A percentile compares a stretch with the other conserved stretches of the same genome.
Conservation (phyloP, 768 basidiomycete species). For the Lyophyllum semitale region DNA sequence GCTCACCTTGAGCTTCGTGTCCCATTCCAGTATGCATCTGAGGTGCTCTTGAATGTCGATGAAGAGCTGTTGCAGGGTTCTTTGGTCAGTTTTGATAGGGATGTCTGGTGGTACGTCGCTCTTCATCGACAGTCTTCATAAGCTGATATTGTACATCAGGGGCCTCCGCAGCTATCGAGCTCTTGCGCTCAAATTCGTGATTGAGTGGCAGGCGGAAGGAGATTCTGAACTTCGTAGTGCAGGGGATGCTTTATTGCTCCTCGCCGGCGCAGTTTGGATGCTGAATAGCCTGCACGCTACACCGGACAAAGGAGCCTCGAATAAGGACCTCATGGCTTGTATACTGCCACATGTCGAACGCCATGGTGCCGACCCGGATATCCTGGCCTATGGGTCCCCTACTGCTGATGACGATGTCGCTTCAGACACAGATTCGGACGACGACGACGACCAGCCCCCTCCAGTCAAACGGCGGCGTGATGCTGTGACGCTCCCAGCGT, state of each 20-base stretch:
- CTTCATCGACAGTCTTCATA: neutral
- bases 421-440: neutral
- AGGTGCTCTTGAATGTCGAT: slow-evolving; percentile 4
- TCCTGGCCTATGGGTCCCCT: slow-evolving; percentile 14
- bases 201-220: slow-evolving; percentile 16
- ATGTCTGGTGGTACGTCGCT: slow-evolving; percentile 20
- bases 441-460: neutral
- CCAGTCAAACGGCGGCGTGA: neutral
- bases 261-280: slow-evolving; percentile 22
- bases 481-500: neutral
- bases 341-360: slow-evolving; percentile 20
- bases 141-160: slow-evolving; percentile 13
- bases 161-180: slow-evolving; percentile 19
- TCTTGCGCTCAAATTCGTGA: slow-evolving; percentile 16
- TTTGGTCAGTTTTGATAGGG: slow-evolving; percentile 12
- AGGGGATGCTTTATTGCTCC: slow-evolving; percentile 20
- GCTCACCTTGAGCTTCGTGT: slow-evolving; percentile 31
- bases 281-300: slow-evolving; percentile 27
- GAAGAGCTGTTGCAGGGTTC: neutral
- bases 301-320: slow-evolving; percentile 21
- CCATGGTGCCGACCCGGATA: slow-evolving; percentile 8
- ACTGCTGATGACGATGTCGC: neutral
- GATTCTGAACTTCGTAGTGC: neutral
- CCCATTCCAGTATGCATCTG: slow-evolving; percentile 11
- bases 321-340: slow-evolving; percentile 19